These are phyloP conservation scores for Eremochloa ophiuroides DNA, from an alignment of 176 grass and related monocot species.

Conservation along the genomic window DNA sequence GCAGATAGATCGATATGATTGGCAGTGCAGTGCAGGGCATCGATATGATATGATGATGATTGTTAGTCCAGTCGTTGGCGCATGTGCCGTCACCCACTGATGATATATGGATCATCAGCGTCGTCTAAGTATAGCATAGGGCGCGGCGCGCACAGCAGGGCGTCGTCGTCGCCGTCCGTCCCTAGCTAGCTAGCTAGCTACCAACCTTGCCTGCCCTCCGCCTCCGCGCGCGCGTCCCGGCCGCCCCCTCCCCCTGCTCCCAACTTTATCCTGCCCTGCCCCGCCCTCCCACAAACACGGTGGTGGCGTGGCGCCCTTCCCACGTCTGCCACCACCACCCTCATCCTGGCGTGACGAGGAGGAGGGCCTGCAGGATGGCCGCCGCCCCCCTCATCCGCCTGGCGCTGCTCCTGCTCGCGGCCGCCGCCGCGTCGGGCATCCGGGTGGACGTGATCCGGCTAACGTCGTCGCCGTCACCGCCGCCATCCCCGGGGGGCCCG, in stretches of 20 bases:
- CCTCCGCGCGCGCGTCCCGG: not conserved
- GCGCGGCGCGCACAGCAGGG: not conserved
- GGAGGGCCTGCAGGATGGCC: slow-evolving; percentile 11
- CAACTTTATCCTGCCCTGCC: slow-evolving; percentile 30
- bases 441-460: slow-evolving; percentile 45
- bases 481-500: not conserved
- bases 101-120: not conserved
- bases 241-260: not conserved
- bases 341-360: not conserved
- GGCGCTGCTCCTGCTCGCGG: not conserved
- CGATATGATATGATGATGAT: too few relatives aligned
- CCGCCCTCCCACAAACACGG: not conserved
- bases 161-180: not conserved
- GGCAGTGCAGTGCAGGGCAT: not conserved
- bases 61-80: not conserved
- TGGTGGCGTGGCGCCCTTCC: not conserved
- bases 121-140: slow-evolving; percentile 12
- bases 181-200: not conserved
- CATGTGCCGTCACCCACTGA: not conserved
- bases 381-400: not conserved
- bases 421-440: slow-evolving; percentile 22
- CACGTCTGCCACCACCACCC: not conserved
- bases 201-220: not conserved
- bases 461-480: not conserved
- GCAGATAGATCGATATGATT: not conserved